These are phyloP conservation scores for Meyerozyma guilliermondii DNA, from an alignment of 1,139 yeast species.

Conservation along the genomic window DNA sequence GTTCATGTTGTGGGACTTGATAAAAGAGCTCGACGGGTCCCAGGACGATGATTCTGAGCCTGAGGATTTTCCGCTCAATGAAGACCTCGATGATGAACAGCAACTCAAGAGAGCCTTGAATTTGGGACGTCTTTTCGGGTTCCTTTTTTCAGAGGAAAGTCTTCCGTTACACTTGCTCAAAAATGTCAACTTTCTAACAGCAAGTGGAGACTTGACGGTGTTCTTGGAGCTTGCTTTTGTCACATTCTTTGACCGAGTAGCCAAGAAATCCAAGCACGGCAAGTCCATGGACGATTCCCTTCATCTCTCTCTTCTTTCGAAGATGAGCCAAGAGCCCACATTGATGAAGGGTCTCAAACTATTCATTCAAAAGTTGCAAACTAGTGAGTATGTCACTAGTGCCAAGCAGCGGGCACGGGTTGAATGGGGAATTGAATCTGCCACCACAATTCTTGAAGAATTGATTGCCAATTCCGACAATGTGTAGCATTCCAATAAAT, in stretches of 20 bases:
- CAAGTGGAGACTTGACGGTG: constrained; percentile 58
- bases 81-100: constrained; percentile 27
- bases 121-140: constrained; percentile 76
- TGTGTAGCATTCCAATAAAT: not conserved
- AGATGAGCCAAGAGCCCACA: not conserved
- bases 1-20: constrained; percentile 82
- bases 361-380: not conserved
- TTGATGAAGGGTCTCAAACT: not conserved
- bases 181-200: constrained; percentile 69
- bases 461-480: not conserved
- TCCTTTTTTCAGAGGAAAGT: constrained; percentile 64
- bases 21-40: constrained; percentile 62
- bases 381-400: not conserved
- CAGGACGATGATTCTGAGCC: constrained; percentile 35
- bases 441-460: not conserved
- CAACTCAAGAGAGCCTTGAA: constrained; percentile 60
- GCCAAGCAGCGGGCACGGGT: not conserved
- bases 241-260: constrained; percentile 60
- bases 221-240: constrained; percentile 73
- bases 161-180: constrained; percentile 70
- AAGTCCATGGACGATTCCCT: not conserved
- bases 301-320: not conserved
- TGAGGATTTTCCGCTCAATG: constrained; percentile 35
- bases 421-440: not conserved
- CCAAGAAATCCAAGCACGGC: constrained; percentile 44